Evolutionary conservation across 2,329 filamentous ascomycete genomes (phyloP), one percentile per base, ranked within the genome.

Genomic region (Xylaria sp.): DNA sequence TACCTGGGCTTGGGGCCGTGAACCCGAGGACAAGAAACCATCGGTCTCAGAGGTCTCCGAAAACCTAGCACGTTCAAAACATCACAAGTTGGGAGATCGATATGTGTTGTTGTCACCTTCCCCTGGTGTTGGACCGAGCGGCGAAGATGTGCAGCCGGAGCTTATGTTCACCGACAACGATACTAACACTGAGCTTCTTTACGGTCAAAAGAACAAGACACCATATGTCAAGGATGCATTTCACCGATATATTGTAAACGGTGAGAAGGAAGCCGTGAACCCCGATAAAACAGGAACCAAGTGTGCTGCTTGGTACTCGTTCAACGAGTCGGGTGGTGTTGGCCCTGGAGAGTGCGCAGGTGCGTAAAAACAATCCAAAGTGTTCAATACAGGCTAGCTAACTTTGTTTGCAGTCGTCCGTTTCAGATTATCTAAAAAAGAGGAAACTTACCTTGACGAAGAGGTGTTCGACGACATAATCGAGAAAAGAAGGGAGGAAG

Each of bases 131-230:
- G 93, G 93, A 10, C 84, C 88, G 11, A 92, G 89, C 71, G 91
- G 93, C 40, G 87, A 94, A 40, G 95, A 98, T 80, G 90, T 98
- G 48, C 85, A 94, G 77, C 96, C 96, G 2, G 84, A 93, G 76
- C 83, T 97, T 74, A 84, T 98, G 66, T 98, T 97, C 81, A 98
- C 95, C 1, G 95, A 97, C 75, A 98, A 98, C 77, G 94, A 98
- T 76, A 97, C 93, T 74, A 98, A 98, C 78, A 91, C 89, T 79
- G 85, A 94, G 71, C 81, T 84, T 13, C 85, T 98, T 1, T 97
- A 96, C 80, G 86, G 86, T 3, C 90, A 90, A 57, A 83, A 93
- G 79, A 98, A 98, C 79, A 87, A 90, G 74, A 89, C 91, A 42
- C 89, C 90, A 0, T 97, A 94, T 75, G 94, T 97, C 79, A 98